Base-by-base conservation (phyloP, 2,329 filamentous ascomycete species). In the Beauveria sp. region DNA sequence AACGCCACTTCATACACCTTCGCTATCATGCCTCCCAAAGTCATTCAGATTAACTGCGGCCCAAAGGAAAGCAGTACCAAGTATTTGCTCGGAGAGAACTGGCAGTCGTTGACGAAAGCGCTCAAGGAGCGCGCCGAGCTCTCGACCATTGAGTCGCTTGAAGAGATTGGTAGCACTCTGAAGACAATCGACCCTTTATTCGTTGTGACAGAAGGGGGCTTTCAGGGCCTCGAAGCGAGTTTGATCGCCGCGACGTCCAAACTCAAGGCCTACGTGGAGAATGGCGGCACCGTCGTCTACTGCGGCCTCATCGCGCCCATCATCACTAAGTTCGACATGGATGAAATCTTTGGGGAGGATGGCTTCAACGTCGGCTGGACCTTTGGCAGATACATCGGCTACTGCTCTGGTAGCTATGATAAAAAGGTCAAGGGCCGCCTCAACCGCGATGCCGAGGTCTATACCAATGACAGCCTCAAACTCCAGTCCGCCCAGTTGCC, bases 221-320 rank as follows among this genome's bases (percentile, higher is more conserved):
- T 3, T 3, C 1, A 1, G 3, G 1, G 3, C 2, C 31, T 31
- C 9, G 3, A 12, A 1, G 1, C 10, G 31, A 5, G 5, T 0
- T 38, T 38, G 12, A 38, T 5, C 5, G 3, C 12, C 12, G 1
- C 2, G 34, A 38, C 34, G 34, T 14, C 12, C 5, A 12, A 1
- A 5, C n/a, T 59, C 31, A 14, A 16, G 8, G 7, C 2, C 2
- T 51, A 43, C 45, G 45, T 18, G 7, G 3, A 20, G 28, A 12
- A 22, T 6, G 56, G 56, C 22, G 56, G 56, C 46, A 59, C 1
- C 10, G 46, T 59, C 46, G 3, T 59, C 46, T 51, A 40, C 7
- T 7, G 10, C 12, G 54, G n/a, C 28, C 28, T 49, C 26, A 38
- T 57, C 54, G 6, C 54, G 12, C 12, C 54, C 14, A 12, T 57